Evolutionary conservation across 768 basidiomycete species (phyloP).

Genomic region (Cystofilobasidium ferigula): DNA sequence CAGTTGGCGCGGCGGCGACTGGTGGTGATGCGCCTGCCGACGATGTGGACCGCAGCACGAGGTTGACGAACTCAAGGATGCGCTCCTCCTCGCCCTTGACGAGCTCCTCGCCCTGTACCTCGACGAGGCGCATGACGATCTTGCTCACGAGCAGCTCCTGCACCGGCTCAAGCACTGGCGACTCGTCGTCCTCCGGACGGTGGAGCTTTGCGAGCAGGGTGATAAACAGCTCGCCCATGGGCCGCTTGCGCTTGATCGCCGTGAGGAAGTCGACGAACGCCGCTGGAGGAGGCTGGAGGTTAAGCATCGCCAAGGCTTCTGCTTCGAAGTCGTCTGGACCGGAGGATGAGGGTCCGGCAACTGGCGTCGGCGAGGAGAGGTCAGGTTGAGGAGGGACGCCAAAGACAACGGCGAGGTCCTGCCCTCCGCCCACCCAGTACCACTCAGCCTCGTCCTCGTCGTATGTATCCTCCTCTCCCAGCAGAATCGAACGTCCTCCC

Average conservation of each 20-base stretch:
- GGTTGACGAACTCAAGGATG: slow-evolving; percentile 69
- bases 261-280: slow-evolving; percentile 60
- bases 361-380: not conserved
- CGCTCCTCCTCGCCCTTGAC: slow-evolving; percentile 58
- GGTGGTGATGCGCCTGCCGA: slow-evolving; percentile 22
- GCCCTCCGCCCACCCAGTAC: slow-evolving; percentile 46
- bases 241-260: slow-evolving; percentile 54
- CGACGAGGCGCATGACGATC: slow-evolving; percentile 66
- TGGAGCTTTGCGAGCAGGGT: slow-evolving; percentile 57
- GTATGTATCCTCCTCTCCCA: slow-evolving; percentile 28
- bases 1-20: not conserved
- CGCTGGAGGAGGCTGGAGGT: slow-evolving; percentile 63
- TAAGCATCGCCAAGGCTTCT: slow-evolving; percentile 48
- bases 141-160: slow-evolving; percentile 64
- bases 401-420: slow-evolving; percentile 39
- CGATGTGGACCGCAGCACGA: slow-evolving; percentile 59
- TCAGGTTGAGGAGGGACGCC: not conserved
- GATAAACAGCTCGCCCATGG: slow-evolving; percentile 64
- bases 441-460: slow-evolving; percentile 52
- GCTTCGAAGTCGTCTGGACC: slow-evolving; percentile 36
- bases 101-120: slow-evolving; percentile 39
- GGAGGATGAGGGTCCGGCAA: slow-evolving; percentile 38
- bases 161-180: not conserved
- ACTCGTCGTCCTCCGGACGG: slow-evolving; percentile 36
- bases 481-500: not conserved